Base-by-base conservation (phyloP, 2,329 filamentous ascomycete species). In the Teratosphaeria nubilosa region DNA sequence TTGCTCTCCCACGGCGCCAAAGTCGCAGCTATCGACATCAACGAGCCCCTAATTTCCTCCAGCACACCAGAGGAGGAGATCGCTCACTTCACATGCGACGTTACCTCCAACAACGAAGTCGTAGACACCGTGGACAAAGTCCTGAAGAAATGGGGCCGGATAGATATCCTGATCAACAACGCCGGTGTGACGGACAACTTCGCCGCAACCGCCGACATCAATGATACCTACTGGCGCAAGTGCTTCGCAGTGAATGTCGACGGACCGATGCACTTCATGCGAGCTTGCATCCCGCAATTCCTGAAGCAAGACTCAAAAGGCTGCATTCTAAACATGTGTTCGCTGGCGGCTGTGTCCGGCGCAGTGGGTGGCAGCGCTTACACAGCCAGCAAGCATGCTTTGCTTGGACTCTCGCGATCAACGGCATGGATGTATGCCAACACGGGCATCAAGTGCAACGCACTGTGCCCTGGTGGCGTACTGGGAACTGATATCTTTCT, bases 141-240 rank as follows among this genome's bases (percentile, higher is more conserved):
- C 0, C 13, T 82, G 2, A 56, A 71, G 1, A 64, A 68, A 1
- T 86, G 80, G 60, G 81, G 80, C 1, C 73, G 80, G 0, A 62
- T 86, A 1, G 82, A 86, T 63, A 81, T 86, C 25, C 72, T 86
- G 0, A 72, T 86, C 54, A 86, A 86, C 65, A 83, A 82, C 60
- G 84, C 86, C 1, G 85, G 84, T 0, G 74, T 86, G 22, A 74
- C 75, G 6, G 84, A 83, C 0, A 76, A 81, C 74, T 27, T 53
- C 11, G 30, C 51, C 11, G 68, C 69, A 1, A 82, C 80, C 0
- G 75, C 81, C 57, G 73, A 82, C 58, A 65, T 76, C 48, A 68
- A 71, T 0, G 72, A 78, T 54, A 72, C 73, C 5, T 13, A 22
- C 25, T 53, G 24, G 51, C 51, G 51, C 45, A 72, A 73, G 5